Conservation (phyloP, 2,329 filamentous ascomycete genomes). For the Ophiobolus disseminans region DNA sequence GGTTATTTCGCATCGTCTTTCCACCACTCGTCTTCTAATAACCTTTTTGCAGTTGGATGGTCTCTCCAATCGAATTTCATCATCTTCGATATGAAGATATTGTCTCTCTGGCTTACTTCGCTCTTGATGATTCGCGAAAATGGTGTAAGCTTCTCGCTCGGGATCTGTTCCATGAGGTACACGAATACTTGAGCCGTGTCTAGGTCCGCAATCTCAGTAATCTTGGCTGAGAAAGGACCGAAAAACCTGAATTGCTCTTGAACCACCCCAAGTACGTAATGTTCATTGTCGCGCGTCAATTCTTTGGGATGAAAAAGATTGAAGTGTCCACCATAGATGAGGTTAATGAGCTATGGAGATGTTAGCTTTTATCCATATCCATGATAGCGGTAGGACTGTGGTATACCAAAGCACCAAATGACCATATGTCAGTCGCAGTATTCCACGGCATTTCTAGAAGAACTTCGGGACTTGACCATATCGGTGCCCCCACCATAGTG, state of each 20-base stretch:
- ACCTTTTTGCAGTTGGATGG: constrained; percentile 48
- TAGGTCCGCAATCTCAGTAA: constrained; percentile 27
- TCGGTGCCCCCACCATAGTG: constrained; percentile 44
- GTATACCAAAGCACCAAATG: constrained; percentile 48
- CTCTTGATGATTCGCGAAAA: constrained; percentile 18
- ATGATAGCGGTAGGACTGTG: constrained; percentile 1
- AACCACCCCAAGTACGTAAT: constrained; percentile 31
- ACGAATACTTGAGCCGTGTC: constrained; percentile 19
- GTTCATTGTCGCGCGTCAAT: constrained; percentile 26
- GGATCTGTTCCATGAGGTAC: constrained; percentile 17
- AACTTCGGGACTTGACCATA: constrained; percentile 50
- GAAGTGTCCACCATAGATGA: constrained; percentile 34
- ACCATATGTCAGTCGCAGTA: constrained; percentile 51
- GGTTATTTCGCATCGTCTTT: constrained; percentile 8
- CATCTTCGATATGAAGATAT: constrained; percentile 49
- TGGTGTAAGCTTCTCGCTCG: constrained; percentile 17
- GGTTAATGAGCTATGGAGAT: constrained; percentile 32
- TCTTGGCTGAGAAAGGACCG: constrained; percentile 30
- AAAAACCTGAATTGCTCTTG: constrained; percentile 30
- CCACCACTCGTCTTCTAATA: constrained; percentile 52
- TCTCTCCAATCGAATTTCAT: constrained; percentile 56
- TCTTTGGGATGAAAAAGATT: constrained; percentile 35
- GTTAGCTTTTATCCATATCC: constrained; percentile 8
- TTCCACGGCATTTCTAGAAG: constrained; percentile 40
- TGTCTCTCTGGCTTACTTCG: constrained; percentile 23